A percentile compares a stretch with the other conserved stretches of the same genome.
Evolutionary conservation across 441 rosid genomes (phyloP).

Genomic region (Rhodomyrtus psidioides): DNA sequence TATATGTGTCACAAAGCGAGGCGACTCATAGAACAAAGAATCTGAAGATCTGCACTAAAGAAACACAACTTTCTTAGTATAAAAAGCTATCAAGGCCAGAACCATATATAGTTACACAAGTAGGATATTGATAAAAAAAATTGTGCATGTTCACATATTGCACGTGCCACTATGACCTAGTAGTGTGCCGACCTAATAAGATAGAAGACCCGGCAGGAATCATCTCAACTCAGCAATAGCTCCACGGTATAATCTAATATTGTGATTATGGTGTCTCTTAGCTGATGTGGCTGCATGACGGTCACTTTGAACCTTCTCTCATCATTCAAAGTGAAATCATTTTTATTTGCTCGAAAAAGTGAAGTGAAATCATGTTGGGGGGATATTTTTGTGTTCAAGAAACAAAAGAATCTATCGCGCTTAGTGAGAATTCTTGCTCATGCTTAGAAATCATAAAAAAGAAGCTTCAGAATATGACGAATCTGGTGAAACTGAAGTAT

Average conservation of each 20-base stretch:
- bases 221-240: background rate
- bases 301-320: background rate
- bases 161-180: background rate
- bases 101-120: background rate
- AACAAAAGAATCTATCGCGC: background rate
- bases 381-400: background rate
- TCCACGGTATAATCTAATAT: background rate
- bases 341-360: too few species aligned
- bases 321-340: background rate
- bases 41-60: slow-evolving; percentile 54
- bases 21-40: slow-evolving; percentile 63
- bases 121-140: background rate
- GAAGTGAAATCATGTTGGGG: background rate
- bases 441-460: background rate
- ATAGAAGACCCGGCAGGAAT: background rate
- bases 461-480: background rate
- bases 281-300: background rate
- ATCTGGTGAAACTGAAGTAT: background rate
- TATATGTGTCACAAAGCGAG: slow-evolving; percentile 80
- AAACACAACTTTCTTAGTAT: background rate
- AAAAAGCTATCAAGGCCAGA: background rate
- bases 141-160: background rate
- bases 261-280: background rate
- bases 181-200: background rate
- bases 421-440: background rate